Evolutionary conservation across 2,329 filamentous ascomycete genomes (phyloP).

Genomic region (Aspergillus sp.): DNA sequence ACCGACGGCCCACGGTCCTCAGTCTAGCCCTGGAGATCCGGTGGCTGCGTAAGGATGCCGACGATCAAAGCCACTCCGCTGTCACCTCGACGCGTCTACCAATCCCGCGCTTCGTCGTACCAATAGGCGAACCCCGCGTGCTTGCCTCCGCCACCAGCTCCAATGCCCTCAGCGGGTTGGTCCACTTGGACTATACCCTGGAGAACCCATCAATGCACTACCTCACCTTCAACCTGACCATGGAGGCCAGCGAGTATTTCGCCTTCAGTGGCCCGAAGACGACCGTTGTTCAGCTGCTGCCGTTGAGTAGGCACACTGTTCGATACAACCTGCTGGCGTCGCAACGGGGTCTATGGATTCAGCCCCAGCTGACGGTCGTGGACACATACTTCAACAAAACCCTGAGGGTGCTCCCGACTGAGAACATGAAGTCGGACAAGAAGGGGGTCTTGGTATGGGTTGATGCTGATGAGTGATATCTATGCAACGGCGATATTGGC

Average conservation of each 20-base stretch:
- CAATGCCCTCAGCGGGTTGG: conserved; percentile 20
- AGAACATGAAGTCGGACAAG: conserved; percentile 52
- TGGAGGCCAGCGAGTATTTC: conserved; percentile 89
- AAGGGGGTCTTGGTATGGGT: conserved; percentile 40
- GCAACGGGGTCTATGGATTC: conserved; percentile 55
- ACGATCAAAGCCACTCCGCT: conserved; percentile 16
- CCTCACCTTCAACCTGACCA: conserved; percentile 79
- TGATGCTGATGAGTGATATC: conserved; percentile 28
- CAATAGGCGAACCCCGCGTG: conserved; percentile 78
- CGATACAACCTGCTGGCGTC: conserved; percentile 66
- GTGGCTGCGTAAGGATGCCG: conserved; percentile 56
- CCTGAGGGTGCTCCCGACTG: conserved; percentile 68
- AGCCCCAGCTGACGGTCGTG: conserved; percentile 64
- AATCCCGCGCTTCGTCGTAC: conserved; percentile 70
- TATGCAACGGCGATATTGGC: no score
- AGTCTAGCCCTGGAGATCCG: conserved; percentile 65
- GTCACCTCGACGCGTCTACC: conserved; percentile 60
- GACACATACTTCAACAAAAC: conserved; percentile 93
- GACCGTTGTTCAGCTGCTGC: conserved; percentile 68
- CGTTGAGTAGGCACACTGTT: conserved; percentile 65
- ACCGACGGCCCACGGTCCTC: conserved; percentile 64
- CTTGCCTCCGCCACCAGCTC: conserved; percentile 44
- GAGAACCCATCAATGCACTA: conserved; percentile 95
- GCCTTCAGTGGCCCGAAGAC: conserved; percentile 86
- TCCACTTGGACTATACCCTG: conserved; percentile 57